These are phyloP conservation scores for Blastocystis sp. DNA, from an alignment of 352 stramenopile species.

Conservation along the genomic window DNA sequence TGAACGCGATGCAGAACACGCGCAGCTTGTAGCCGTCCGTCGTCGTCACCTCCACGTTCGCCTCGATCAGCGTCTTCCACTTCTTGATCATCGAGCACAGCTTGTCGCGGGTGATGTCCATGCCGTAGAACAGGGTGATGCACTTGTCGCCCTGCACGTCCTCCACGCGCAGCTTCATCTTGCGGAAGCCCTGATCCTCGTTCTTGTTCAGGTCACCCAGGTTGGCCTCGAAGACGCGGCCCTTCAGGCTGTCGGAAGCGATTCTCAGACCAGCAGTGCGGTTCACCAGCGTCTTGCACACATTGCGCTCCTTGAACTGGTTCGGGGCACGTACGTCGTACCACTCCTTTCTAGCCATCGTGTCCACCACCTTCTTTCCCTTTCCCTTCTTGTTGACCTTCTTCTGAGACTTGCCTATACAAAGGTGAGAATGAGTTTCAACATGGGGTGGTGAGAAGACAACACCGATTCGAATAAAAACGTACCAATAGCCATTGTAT, in stretches of 20 bases:
- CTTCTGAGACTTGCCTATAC: slow-evolving; percentile 64
- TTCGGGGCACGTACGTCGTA: slow-evolving; percentile 95
- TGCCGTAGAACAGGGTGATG: slow-evolving; percentile 85
- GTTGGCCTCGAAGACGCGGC: slow-evolving; percentile 91
- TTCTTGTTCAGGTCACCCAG: slow-evolving; percentile 97
- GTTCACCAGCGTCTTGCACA: slow-evolving; percentile 97
- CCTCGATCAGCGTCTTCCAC: slow-evolving; percentile 99
- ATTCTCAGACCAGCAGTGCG: slow-evolving; percentile 94
- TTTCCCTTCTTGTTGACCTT: slow-evolving; percentile 66
- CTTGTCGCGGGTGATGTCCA: slow-evolving; percentile 94
- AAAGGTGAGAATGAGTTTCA: slow-evolving; percentile 3
- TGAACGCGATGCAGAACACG: slow-evolving; percentile 99
- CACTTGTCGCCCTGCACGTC: slow-evolving; percentile 89
- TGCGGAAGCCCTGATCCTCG: slow-evolving; percentile 93
- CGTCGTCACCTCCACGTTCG: slow-evolving; percentile 95
- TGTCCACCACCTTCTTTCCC: slow-evolving; percentile 76
- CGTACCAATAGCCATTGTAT: slow-evolving; percentile 67
- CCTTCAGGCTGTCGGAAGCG: slow-evolving; percentile 93
- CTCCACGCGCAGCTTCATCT: slow-evolving; percentile 97
- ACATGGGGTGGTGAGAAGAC: background rate
- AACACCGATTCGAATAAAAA: background rate
- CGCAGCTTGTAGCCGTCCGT: slow-evolving; percentile 97
- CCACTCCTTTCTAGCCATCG: slow-evolving; percentile 97
- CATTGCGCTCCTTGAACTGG: slow-evolving; percentile 93
- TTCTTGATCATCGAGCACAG: slow-evolving; percentile 99